These are phyloP conservation scores for Hibiscus syriacus DNA, from an alignment of 345 rosid genomes.

Conservation along the genomic window DNA sequence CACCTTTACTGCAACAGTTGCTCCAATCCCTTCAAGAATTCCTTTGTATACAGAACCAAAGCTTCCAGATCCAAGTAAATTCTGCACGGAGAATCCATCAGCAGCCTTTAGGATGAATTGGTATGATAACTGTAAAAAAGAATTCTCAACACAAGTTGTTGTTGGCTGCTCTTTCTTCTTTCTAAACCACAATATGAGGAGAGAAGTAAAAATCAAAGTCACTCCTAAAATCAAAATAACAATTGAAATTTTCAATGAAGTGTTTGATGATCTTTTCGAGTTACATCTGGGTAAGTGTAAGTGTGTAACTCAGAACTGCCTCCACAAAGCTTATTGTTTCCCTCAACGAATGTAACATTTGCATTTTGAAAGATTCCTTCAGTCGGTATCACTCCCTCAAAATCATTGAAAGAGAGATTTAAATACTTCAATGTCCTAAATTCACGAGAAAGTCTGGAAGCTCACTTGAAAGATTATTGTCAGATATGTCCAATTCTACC, in stretches of 20 bases:
- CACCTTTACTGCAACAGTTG: slow-evolving; percentile 25
- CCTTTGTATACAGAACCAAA: background rate
- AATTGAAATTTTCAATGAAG: slow-evolving; percentile 2
- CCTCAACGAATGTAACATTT: slow-evolving; percentile 3
- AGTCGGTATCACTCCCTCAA: slow-evolving; percentile 17
- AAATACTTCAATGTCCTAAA: slow-evolving; percentile 3
- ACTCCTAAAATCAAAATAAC: background rate
- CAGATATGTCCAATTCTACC: background rate
- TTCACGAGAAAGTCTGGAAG: slow-evolving; percentile 2
- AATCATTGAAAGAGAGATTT: slow-evolving; percentile 18
- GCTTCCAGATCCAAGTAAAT: background rate
- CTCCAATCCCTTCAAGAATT: background rate
- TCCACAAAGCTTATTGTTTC: slow-evolving; percentile 19
- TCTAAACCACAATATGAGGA: background rate
- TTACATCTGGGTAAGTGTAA: slow-evolving; percentile 14
- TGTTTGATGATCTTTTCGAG: background rate
- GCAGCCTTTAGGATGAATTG: background rate
- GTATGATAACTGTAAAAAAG: background rate
- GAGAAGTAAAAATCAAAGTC: background rate
- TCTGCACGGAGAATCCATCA: background rate
- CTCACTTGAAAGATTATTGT: slow-evolving; percentile 4
- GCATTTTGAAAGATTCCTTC: slow-evolving; percentile 20
- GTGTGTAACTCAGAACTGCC: background rate
- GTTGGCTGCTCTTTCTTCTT: background rate
- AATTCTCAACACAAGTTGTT: background rate